phyloP scores from a whole-genome alignment of 2,329 filamentous ascomycete genomes.

The Talaromyces sp. region DNA sequence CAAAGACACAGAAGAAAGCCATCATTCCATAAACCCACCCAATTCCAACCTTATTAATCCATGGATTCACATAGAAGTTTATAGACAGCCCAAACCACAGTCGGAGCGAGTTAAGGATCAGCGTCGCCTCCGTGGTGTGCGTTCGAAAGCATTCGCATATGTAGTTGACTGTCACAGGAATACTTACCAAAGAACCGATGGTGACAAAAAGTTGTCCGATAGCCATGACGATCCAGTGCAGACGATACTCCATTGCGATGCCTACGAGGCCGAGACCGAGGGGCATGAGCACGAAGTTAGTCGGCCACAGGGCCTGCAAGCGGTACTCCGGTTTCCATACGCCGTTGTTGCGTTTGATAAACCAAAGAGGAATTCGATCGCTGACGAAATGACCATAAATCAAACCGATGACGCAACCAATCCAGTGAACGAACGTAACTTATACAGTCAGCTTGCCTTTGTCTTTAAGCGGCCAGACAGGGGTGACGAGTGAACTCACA shows the following conservation, averaged over 20 bases:
- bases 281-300: not conserved
- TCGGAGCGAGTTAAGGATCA: not conserved
- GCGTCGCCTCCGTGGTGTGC: not conserved
- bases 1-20: not conserved
- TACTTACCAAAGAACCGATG: not conserved
- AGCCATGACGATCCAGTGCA: not conserved
- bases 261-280: not conserved
- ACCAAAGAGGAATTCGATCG: conserved; percentile 1
- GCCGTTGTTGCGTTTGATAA: not conserved
- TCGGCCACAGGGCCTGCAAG: not conserved
- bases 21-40: conserved; percentile 5
- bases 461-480: not conserved
- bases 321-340: conserved; percentile 4
- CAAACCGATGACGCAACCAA: not conserved
- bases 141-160: not conserved
- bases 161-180: not conserved
- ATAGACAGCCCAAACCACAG: not conserved
- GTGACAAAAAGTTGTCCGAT: not conserved
- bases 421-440: conserved; percentile 1
- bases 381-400: not conserved
- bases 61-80: not conserved
- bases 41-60: not conserved
- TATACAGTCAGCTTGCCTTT: not conserved
- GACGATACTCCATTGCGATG: not conserved
- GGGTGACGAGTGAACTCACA: not conserved